Evolutionary conservation across 106 monocot genomes (phyloP).

Genomic region (Allium cepa): DNA sequence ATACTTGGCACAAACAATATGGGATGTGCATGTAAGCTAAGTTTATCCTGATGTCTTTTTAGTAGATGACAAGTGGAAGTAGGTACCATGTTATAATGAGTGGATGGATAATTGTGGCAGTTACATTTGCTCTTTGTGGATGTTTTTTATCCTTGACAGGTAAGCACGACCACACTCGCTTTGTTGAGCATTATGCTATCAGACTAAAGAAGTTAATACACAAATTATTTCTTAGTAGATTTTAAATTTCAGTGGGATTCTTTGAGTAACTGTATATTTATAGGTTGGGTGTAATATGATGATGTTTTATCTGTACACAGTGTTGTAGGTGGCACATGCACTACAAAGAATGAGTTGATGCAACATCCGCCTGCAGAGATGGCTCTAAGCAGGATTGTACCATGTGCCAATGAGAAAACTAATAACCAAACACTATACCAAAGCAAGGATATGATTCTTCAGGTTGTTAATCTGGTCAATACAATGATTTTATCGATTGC

Average conservation of each 20-base stretch:
- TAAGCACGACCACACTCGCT: conserved; percentile 6
- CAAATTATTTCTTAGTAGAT: background rate
- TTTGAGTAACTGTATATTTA: background rate
- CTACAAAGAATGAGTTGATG: conserved; percentile 77
- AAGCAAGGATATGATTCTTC: conserved; percentile 59
- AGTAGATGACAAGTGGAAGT: background rate
- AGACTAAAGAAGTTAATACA: background rate
- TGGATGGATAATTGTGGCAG: conserved; percentile 75
- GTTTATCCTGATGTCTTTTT: background rate
- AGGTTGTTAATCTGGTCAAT: conserved; percentile 62
- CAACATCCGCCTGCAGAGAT: conserved; percentile 73
- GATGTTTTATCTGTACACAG: conserved; percentile 22
- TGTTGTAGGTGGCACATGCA: conserved; percentile 70
- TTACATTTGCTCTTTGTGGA: conserved; percentile 68
- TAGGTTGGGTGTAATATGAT: background rate
- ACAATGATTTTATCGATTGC: conserved; percentile 42
- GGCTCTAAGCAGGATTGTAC: conserved; percentile 69
- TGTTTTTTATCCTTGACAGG: conserved; percentile 71
- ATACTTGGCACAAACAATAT: conserved; percentile 32
- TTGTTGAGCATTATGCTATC: background rate
- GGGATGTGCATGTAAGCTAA: conserved; percentile 65
- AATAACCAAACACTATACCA: conserved; percentile 64
- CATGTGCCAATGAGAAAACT: conserved; percentile 57
- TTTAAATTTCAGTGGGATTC: no score
- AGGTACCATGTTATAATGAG: background rate